Evolutionary conservation across 106 monocot species (phyloP).

Genomic region (Iris macrosiphon): DNA sequence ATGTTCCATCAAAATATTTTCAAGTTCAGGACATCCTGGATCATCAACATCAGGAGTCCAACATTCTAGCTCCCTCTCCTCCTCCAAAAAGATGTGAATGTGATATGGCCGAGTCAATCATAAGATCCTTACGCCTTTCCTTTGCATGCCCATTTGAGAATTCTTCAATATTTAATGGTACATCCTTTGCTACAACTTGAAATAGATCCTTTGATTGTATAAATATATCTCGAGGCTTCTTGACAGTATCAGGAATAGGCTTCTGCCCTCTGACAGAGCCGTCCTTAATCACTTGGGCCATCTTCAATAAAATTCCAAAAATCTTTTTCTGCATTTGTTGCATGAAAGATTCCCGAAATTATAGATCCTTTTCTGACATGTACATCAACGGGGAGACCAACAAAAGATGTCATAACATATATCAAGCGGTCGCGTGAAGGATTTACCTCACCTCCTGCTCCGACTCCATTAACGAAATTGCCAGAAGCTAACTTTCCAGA

Average conservation of each 20-base stretch:
- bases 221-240: slow-evolving; percentile 79
- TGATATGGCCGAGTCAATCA: slow-evolving; percentile 94
- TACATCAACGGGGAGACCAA: slow-evolving; percentile 77
- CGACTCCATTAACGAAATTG: slow-evolving; percentile 43
- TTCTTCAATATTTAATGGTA: slow-evolving; percentile 48
- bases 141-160: slow-evolving; percentile 22
- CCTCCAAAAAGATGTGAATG: slow-evolving; percentile 58
- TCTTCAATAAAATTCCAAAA: slow-evolving; percentile 84
- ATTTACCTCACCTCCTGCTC: slow-evolving; percentile 21
- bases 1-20: slow-evolving; percentile 68
- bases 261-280: slow-evolving; percentile 57
- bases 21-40: slow-evolving; percentile 72
- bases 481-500: slow-evolving; percentile 31
- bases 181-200: slow-evolving; percentile 90
- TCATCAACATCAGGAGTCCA: slow-evolving; percentile 84
- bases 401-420: slow-evolving; percentile 58
- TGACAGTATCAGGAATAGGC: slow-evolving; percentile 23
- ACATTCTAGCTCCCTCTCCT: slow-evolving; percentile 72
- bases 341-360: slow-evolving; percentile 84
- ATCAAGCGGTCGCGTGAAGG: slow-evolving; percentile 70
- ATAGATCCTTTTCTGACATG: slow-evolving; percentile 91
- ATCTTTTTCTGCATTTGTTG: slow-evolving; percentile 79
- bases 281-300: slow-evolving; percentile 79
- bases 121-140: slow-evolving; percentile 65
- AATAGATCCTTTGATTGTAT: slow-evolving; percentile 82